These are phyloP conservation scores for Thuidium tamariscinum DNA, from an alignment of 225 moss, liverwort and hornwort genomes.

Conservation along the genomic window DNA sequence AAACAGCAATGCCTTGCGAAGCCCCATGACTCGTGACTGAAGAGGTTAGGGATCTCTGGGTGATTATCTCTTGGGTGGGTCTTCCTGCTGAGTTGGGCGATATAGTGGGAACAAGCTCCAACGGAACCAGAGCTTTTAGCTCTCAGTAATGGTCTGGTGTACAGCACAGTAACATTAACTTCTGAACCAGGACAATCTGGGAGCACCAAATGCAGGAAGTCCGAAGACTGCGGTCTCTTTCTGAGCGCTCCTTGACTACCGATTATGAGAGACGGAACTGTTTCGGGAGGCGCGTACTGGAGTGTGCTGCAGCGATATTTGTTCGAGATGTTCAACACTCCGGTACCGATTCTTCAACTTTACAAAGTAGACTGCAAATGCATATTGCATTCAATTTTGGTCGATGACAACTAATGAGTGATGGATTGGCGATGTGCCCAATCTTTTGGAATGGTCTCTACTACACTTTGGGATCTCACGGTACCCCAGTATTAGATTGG, in stretches of 20 bases:
- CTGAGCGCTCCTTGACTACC: not conserved
- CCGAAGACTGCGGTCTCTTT: not conserved
- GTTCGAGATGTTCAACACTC: not conserved
- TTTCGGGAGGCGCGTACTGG: not conserved
- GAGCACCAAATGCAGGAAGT: not conserved
- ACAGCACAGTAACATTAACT: not conserved
- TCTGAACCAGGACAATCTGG: not conserved
- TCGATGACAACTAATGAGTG: not conserved
- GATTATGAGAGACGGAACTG: not conserved
- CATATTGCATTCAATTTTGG: conserved; percentile 9
- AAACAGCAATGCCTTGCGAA: conserved; percentile 67
- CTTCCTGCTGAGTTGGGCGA: not conserved
- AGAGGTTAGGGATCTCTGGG: not conserved
- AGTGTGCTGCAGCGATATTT: not conserved
- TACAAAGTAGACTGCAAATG: not conserved
- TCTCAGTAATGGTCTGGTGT: not conserved
- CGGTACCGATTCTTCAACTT: not conserved
- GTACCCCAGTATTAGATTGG: not conserved
- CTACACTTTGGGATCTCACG: not conserved
- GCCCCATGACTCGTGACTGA: conserved; percentile 85
- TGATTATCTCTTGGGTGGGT: not conserved
- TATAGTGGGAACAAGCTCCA: not conserved
- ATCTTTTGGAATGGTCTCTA: not conserved
- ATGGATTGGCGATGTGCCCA: not conserved
- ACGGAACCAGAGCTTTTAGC: not conserved